Evolutionary conservation across 1,284 basidiomycete genomes (phyloP), one percentile per base, ranked within the genome.

Genomic region (Melampsora larici-populina): DNA sequence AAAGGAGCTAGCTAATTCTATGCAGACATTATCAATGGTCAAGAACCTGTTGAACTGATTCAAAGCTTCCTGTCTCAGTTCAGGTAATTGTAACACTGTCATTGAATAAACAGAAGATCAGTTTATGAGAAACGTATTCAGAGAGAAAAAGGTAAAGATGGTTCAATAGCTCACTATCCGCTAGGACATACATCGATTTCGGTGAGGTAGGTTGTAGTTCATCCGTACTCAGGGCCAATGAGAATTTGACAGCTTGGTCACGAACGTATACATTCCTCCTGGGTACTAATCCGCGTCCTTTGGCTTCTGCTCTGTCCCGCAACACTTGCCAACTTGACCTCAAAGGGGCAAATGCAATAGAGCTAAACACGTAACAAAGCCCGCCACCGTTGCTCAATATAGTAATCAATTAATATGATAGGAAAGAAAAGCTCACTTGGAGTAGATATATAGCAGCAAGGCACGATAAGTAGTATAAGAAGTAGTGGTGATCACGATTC

Each of bases 381-480:
- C n/a, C 63, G 55, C 1, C 0, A 9, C 55, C 55, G 24, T 58
- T 58, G 9, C 55, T n/a, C 29, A 40, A 17, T 51, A 24, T 24
- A 43, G 43, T 11, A 9, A 26, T 31, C 36, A 26, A 65, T 5
- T 46, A 1, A 26, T 40, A 68, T 15, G 33, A 31, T 33, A 9
- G 17, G 36, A 33, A 31, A 43, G 24, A 29, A 26, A 58, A 21
- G 60, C 65, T 76, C 24, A 76, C 74, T 76, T 76, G 29, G 74
- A 68, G 40, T 76, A 76, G n/a, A 76, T 76, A 29, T 76, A 76
- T 21, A 70, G 43, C 13, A 76, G 58, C n/a, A 70, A 68, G n/a
- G 66, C 74, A 21, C 74, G 65, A 43, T 76, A 76, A 3, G 74
- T 76, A 24, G 74, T 76, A n/a, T 76, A 76, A 31, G 74, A 65